These are phyloP conservation scores for Yarrowia alimentaria DNA, from an alignment of 805 yeast species.

Conservation along the genomic window DNA sequence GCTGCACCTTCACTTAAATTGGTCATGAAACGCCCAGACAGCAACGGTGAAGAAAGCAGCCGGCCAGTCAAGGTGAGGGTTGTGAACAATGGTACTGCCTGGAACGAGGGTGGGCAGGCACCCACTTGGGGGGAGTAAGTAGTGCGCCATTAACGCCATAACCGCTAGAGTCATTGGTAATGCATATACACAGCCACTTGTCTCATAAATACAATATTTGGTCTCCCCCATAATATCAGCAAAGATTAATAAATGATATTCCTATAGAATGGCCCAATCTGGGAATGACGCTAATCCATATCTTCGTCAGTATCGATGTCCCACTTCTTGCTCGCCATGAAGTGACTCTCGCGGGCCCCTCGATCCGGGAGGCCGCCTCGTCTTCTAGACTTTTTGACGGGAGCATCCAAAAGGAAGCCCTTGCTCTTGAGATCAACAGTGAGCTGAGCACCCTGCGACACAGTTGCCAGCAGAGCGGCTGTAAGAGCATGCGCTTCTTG, in stretches of 20 bases:
- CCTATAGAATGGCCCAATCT: too few relatives aligned
- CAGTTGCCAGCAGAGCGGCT: slow-evolving; percentile 14
- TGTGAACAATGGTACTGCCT: background rate
- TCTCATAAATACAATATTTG: too few relatives aligned
- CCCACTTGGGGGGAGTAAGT: slow-evolving; percentile 14
- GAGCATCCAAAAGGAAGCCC: background rate
- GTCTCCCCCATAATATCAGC: too few relatives aligned
- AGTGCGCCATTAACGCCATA: too few relatives aligned
- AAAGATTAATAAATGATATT: too few relatives aligned
- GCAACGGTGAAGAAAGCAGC: slow-evolving; percentile 33
- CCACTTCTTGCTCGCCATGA: slow-evolving; percentile 8
- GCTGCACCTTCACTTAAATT: slow-evolving; percentile 12
- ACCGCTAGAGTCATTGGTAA: too few relatives aligned
- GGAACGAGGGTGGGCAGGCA: slow-evolving; percentile 17
- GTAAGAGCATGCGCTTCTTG: slow-evolving; percentile 18
- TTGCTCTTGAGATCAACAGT: slow-evolving; percentile 7
- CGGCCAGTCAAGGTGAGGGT: slow-evolving; percentile 19
- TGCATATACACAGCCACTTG: too few relatives aligned
- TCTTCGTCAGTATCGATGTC: slow-evolving; percentile 15
- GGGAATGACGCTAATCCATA: background rate
- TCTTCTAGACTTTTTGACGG: slow-evolving; percentile 2
- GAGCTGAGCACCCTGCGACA: slow-evolving; percentile 15
- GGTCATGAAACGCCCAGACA: slow-evolving; percentile 43
- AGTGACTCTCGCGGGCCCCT: too few relatives aligned
- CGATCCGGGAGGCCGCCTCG: slow-evolving; percentile 1